Base-by-base conservation (phyloP, 805 yeast species). In the Yarrowia yakushimensis region DNA sequence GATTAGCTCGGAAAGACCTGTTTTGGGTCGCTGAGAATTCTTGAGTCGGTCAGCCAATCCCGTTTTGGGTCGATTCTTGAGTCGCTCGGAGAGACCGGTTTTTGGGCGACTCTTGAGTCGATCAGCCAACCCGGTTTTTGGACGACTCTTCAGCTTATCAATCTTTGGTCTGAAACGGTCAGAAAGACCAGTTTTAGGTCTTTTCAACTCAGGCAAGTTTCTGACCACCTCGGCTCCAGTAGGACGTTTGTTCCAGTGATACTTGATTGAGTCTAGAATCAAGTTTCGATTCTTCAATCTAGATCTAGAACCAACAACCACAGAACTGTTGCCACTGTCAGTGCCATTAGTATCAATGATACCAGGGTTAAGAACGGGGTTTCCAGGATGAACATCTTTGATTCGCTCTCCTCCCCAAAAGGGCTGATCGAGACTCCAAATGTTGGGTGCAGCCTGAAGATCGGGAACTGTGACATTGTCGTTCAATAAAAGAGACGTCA, bases 401-500 rank as follows among this genome's bases (percentile, higher is more conserved):
- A 78, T 67, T 1, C 92, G 90, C 65, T 81, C 84, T 15, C 86
- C 84, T 60, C 79, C 76, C 67, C 84, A 72, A 36, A 89, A 82
- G 4, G 85, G 78, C 66, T 82, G 74, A 8, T 78, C 78, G 55
- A 89, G 77, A 67, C 88, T 82, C 96, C 96, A 89, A 59, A 87
- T 78, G 0, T 78, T 77, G 2, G 64, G 45, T 39, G 72, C 67
- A 55, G 76, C 77, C 33, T 81, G 70, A 30, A 88, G 81, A 1
- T 78, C 83, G 66, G 85, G 85, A 23, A 89, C 82, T 6, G 87
- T 77, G 4, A 90, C 83, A 84, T 87, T 89, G 70, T 86, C 85
- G 72, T 90, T 88, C 70, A 81, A 77, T 0, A 82, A 84, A 25
- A 89, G 72, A 10, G 93, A 81, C 1, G 89, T 86, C 28, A 89